Base-by-base conservation (phyloP, 164 flowering plant genomes). In the Nymphaea thermarum region DNA sequence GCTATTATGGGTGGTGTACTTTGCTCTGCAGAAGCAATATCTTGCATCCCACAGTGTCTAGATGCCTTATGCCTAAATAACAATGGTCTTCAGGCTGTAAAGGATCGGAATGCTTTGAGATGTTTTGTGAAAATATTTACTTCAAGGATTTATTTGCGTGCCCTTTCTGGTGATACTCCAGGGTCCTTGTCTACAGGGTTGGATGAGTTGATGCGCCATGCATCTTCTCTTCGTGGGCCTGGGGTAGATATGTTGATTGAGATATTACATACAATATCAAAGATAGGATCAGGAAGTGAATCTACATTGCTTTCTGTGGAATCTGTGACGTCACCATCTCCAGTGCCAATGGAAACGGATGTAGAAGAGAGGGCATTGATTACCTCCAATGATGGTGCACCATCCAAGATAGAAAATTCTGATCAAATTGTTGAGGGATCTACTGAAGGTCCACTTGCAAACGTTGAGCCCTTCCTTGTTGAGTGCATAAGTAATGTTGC, bases 131-230 rank as follows among this genome's bases (percentile, higher is more conserved):
- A 78, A 72, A 82, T 93, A 75, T 93, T 93, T 71, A 93, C 96
- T 70, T 88, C 96, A 5, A 82, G 79, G 77, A 68, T 80, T 14
- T 93, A 90, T 77, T 69, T 83, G 65, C 93, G 88, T 66, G 87
- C 82, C 36, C 89, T 90, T 66, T 60, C 83, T 43, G 91, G 88
- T 59, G 96, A 87, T 72, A 81, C 90, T 16, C 76, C 90, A 2
- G 92, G 84, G 43, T 76, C 93, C 55, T 81, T 93, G 79, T 88
- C 96, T 36, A 81, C 84, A 76, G 91, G 89, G 41, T 71, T 93
- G 76, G 98, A 90, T 86, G 96, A 90, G 76, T 80, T 93, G 17
- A 83, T 93, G 90, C 87, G 98, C 59, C 98, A 93, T 82, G 87
- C 90, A 45, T 78, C 95, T 6, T 80, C 88, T 15, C 77, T 93